These are phyloP conservation scores for Verticillium longisporum DNA, from an alignment of 2,329 filamentous ascomycete species.

Conservation along the genomic window DNA sequence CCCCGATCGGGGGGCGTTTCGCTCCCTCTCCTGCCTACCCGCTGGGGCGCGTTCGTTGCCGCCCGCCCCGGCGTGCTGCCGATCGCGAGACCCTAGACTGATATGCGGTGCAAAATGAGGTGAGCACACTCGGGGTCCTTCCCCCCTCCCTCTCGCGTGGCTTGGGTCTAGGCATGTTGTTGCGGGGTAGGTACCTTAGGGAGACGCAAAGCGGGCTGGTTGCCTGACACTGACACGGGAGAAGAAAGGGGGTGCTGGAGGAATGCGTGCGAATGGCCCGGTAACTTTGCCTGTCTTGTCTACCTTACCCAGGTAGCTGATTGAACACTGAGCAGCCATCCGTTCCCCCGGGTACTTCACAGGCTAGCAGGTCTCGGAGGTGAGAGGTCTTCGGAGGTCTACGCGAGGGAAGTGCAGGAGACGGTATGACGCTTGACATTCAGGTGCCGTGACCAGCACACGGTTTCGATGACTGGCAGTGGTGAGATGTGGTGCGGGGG, in stretches of 20 bases:
- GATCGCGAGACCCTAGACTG: neutral
- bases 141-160: neutral
- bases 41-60: too few species aligned
- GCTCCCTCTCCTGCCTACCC: too few species aligned
- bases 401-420: neutral
- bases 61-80: too few species aligned
- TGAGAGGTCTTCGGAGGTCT: neutral
- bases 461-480: neutral
- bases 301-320: too few species aligned
- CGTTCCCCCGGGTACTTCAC: neutral
- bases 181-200: neutral
- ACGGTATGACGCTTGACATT: neutral
- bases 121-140: too few species aligned
- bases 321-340: too few species aligned
- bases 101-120: too few species aligned
- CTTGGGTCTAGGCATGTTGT: neutral
- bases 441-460: neutral
- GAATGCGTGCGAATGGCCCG: too few species aligned
- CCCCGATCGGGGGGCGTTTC: too few species aligned
- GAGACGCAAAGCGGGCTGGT: too few species aligned
- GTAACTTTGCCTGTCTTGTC: too few species aligned
- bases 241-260: too few species aligned
- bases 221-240: neutral
- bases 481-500: neutral
- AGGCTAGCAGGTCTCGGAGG: neutral